These are phyloP conservation scores for Zostera marina DNA, from an alignment of 116 monocot genomes.

Conservation along the genomic window DNA sequence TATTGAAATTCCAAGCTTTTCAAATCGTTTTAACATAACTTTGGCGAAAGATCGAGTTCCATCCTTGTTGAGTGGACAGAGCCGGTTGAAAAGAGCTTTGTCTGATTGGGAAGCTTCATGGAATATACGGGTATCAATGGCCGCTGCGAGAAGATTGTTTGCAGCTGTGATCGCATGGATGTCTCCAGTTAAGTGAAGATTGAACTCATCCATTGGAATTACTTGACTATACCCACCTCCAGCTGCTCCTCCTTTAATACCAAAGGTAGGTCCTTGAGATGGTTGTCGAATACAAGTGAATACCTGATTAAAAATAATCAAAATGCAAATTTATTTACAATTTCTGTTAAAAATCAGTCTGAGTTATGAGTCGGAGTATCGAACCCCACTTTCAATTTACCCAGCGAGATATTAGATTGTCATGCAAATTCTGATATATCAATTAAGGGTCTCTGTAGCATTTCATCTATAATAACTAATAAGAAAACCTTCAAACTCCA, in stretches of 20 bases:
- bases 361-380: no score
- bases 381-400: no score
- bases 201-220: constrained; percentile 98
- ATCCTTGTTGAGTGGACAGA: constrained; percentile 83
- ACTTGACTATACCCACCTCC: constrained; percentile 99
- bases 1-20: constrained; percentile 77
- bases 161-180: constrained; percentile 98
- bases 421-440: no score
- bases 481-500: no score
- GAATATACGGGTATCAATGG: constrained; percentile 85
- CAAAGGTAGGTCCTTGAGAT: constrained; percentile 98
- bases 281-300: constrained; percentile 91
- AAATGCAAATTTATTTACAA: background rate
- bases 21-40: constrained; percentile 71
- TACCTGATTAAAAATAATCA: constrained; percentile 25
- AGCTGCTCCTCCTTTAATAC: constrained; percentile 96
- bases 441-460: no score
- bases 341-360: no score
- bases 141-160: constrained; percentile 94
- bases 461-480: no score
- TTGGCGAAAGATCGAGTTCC: constrained; percentile 71
- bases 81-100: constrained; percentile 81
- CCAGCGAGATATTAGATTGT: no score
- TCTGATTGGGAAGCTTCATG: constrained; percentile 89
- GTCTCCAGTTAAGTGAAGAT: constrained; percentile 93